Evolutionary conservation across 257 asterid species (phyloP).

Genomic region (Lycium barbarum): DNA sequence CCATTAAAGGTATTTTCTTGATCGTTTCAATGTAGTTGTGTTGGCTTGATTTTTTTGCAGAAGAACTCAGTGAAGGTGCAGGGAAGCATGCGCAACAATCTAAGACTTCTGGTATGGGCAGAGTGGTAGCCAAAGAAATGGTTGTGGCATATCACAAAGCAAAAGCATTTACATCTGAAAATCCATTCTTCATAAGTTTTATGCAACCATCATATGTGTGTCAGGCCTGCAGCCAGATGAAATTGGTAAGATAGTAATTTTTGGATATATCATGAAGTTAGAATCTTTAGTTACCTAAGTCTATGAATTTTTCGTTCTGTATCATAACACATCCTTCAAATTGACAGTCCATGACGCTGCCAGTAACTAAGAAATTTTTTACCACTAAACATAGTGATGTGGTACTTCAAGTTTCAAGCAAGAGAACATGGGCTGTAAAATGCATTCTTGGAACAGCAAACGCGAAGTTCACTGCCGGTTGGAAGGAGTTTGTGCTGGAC

Average conservation of each 20-base stretch:
- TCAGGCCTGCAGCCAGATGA: too few species aligned
- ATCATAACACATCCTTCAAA: not conserved
- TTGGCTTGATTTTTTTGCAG: not conserved
- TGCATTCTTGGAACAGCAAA: not conserved
- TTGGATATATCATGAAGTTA: not conserved
- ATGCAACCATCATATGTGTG: conserved; percentile 33
- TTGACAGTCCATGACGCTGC: not conserved
- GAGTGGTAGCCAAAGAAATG: not conserved
- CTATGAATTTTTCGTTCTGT: not conserved
- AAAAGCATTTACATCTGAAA: conserved; percentile 11
- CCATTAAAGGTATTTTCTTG: not conserved
- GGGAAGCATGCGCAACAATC: not conserved
- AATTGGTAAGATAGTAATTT: conserved; percentile 10
- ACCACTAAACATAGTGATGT: not conserved
- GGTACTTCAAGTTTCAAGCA: not conserved
- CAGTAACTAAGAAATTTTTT: not conserved
- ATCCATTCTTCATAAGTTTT: conserved; percentile 23
- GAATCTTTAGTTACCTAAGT: not conserved
- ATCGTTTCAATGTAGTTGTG: not conserved
- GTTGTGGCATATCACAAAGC: conserved; percentile 27
- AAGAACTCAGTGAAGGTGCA: not conserved
- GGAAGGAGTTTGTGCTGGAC: conserved; percentile 16
- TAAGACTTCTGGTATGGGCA: not conserved
- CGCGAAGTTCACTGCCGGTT: not conserved
- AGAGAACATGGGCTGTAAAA: not conserved